Percentiles rank a stretch among this genome's conserved stretches.
Evolutionary conservation across 1,284 basidiomycete genomes (phyloP).

Genomic region (Exobasidium rhododendri): DNA sequence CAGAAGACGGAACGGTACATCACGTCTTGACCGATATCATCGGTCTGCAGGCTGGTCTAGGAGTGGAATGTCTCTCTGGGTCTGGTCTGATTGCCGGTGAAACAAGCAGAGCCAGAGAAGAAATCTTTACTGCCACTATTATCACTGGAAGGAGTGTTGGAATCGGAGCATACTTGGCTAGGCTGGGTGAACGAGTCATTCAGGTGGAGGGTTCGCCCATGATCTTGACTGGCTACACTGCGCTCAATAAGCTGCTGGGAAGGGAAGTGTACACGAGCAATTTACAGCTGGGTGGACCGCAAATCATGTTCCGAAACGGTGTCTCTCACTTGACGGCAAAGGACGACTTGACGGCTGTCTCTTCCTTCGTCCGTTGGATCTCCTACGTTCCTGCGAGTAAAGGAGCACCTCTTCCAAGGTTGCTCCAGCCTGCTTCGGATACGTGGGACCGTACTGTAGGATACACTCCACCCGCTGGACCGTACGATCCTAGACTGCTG

Average conservation of each 20-base stretch:
- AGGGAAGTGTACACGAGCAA: conserved; percentile 99
- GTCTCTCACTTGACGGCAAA: conserved; percentile 92
- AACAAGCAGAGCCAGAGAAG: conserved; percentile 95
- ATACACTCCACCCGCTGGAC: conserved; percentile 85
- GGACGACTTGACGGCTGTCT: conserved; percentile 68
- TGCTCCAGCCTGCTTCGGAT: conserved; percentile 39
- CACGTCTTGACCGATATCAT: conserved; percentile 96
- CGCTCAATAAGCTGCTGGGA: conserved; percentile 97
- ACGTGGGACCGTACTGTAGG: conserved; percentile 88
- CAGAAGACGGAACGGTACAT: conserved; percentile 78
- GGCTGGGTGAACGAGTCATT: conserved; percentile 93
- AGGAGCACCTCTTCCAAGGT: conserved; percentile 28
- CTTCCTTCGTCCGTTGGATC: conserved; percentile 72
- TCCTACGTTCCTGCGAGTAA: conserved; percentile 69
- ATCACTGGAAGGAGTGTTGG: conserved; percentile 98
- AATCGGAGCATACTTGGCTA: conserved; percentile 98
- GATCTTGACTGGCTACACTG: conserved; percentile 94
- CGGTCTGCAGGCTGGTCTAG: conserved; percentile 92
- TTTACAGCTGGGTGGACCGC: conserved; percentile 92
- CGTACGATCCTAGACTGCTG: conserved; percentile 97
- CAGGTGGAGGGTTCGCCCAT: conserved; percentile 99
- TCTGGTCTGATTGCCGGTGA: conserved; percentile 98
- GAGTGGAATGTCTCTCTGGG: conserved; percentile 92
- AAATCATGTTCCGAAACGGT: conserved; percentile 65
- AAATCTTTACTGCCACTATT: conserved; percentile 98